Evolutionary conservation across 1,139 yeast genomes (phyloP).

Genomic region (Lodderomyces theae): DNA sequence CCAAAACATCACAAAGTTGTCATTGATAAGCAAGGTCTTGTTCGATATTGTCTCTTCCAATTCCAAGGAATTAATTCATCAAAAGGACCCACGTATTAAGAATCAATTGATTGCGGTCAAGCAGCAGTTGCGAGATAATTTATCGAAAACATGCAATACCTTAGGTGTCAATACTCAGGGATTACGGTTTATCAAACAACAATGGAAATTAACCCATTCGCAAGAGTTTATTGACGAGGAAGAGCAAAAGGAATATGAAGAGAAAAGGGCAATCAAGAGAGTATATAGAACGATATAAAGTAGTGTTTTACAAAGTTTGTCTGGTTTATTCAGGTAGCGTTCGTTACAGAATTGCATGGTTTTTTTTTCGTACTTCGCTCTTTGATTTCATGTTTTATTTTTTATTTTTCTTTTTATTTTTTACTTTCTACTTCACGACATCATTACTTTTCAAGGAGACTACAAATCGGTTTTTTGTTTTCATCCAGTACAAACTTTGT

Average conservation of each 20-base stretch:
- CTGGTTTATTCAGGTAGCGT: conserved; percentile 1
- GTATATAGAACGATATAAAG: conserved; percentile 43
- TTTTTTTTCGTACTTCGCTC: not conserved
- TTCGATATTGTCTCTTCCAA: conserved; percentile 72
- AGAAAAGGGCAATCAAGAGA: conserved; percentile 64
- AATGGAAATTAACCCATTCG: conserved; percentile 77
- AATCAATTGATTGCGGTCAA: conserved; percentile 59
- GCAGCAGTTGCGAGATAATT: conserved; percentile 50
- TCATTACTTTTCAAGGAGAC: not conserved
- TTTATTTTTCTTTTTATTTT: conserved; percentile 2
- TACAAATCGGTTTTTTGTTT: not conserved
- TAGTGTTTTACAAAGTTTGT: not conserved
- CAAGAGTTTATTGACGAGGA: conserved; percentile 71
- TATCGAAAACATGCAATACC: conserved; percentile 51
- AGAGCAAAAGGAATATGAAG: conserved; percentile 55
- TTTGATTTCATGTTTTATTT: not conserved
- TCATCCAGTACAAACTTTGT: not conserved
- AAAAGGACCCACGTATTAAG: conserved; percentile 61
- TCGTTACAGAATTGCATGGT: not conserved
- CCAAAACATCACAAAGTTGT: conserved; percentile 47
- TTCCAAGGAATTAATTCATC: conserved; percentile 69
- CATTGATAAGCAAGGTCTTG: conserved; percentile 69
- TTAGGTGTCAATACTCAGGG: conserved; percentile 91
- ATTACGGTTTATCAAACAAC: conserved; percentile 64
- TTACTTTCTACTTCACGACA: conserved; percentile 1